Base-by-base conservation (phyloP, 148 eudicot species). In the Chenopodium album region DNA sequence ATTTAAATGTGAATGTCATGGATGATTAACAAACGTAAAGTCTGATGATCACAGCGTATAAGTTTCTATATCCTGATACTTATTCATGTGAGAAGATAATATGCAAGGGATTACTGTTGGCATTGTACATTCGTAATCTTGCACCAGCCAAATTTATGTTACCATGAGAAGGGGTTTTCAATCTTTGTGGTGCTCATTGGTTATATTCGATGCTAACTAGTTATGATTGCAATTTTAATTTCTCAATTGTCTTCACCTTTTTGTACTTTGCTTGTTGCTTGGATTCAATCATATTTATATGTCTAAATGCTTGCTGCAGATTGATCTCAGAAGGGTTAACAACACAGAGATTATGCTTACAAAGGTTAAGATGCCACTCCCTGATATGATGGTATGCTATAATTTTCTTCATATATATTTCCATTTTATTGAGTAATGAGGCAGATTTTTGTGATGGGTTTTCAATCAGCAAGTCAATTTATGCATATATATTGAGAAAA, bases 331-430 rank as follows among this genome's bases (percentile, higher is more conserved):
- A 87, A 89, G 98, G 89, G 98, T 91, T 78, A 91, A 93, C 81
- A 95, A 95, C 88, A 95, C 98, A 19, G 98, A 95, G 83, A 95
- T 95, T 60, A 95, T 95, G 98, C 93, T 95, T 75, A 95, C 98
- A 80, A 95, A 95, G 84, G 94, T 95, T 71, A 95, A 95, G 87
- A 95, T 95, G 98, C 98, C 98, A 68, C 98, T 95, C 76, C 91
- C 98, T 78, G 98, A 95, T 86, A 93, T 95, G 98, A 88, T 93
- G 98, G 98, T 95, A 91, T 82, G 94, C 76, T 81, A 44, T 59
- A 63, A 44, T 80, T 68, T 75, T 54, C 66, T 59, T 32, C 50
- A 76, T 32, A 37, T 76, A 13, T 29, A 48, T 47, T 11, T 7
- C 20, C 37, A 28, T 34, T 28, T 37, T 4, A 37, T 19, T 31